These are phyloP conservation scores for Phytophthora foliorum DNA, from an alignment of 352 stramenopile species.

Conservation along the genomic window DNA sequence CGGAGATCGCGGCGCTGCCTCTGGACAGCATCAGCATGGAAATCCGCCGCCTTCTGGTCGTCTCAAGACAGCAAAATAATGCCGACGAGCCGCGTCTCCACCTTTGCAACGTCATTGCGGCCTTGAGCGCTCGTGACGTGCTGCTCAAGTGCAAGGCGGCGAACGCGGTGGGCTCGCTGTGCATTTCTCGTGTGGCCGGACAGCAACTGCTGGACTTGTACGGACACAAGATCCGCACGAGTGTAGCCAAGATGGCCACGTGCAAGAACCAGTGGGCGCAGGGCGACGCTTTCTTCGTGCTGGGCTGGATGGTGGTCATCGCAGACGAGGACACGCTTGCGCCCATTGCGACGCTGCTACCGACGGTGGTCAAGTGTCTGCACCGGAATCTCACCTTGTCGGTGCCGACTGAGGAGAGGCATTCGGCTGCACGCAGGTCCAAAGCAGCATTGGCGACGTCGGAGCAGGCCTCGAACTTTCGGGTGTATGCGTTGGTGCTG, in stretches of 20 bases:
- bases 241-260: slow-evolving; percentile 67
- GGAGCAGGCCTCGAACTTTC: slow-evolving; percentile 71
- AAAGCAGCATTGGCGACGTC: slow-evolving; percentile 37
- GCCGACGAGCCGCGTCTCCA: slow-evolving; percentile 5
- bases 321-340: slow-evolving; percentile 58
- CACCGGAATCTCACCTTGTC: slow-evolving; percentile 48
- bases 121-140: slow-evolving; percentile 68
- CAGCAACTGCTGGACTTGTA: slow-evolving; percentile 65
- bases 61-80: slow-evolving; percentile 6
- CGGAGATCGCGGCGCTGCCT: slow-evolving; percentile 74
- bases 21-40: slow-evolving; percentile 81
- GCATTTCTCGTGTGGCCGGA: slow-evolving; percentile 76
- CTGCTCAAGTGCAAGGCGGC: slow-evolving; percentile 85
- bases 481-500: slow-evolving; percentile 78
- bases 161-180: slow-evolving; percentile 77
- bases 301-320: slow-evolving; percentile 82
- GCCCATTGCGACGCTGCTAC: slow-evolving; percentile 51
- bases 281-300: slow-evolving; percentile 77
- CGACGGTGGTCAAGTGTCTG: slow-evolving; percentile 55
- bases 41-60: slow-evolving; percentile 66
- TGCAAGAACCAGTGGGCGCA: slow-evolving; percentile 81
- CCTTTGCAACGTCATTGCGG: slow-evolving; percentile 52
- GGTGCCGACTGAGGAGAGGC: not conserved
- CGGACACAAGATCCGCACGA: slow-evolving; percentile 45
- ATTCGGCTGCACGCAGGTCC: slow-evolving; percentile 7